Base-by-base conservation (phyloP, 1,284 basidiomycete species). In the Sanghuangporus baumii region DNA sequence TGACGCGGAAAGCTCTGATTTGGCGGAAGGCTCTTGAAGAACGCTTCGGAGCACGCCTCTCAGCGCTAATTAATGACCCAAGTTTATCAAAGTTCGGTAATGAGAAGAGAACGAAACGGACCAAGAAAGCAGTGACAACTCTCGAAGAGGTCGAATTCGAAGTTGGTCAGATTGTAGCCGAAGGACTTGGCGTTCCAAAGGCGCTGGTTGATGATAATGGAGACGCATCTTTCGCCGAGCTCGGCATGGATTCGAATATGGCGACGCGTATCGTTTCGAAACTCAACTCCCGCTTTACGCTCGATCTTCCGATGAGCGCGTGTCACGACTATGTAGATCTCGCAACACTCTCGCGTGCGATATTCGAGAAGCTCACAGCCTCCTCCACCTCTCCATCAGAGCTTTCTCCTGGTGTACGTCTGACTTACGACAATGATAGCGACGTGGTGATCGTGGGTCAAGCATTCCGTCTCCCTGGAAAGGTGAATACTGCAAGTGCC, bases 391-490 rank as follows among this genome's bases (percentile, higher is more conserved):
- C 16, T 65, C 59, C 50, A 62, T 59, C 26, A n/a, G 23, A 2
- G 47, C 41, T 40, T 40, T 46, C 16, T n/a, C n/a, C 31, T 2
- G 16, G 34, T 3, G 18, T 23, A 5, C 12, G 11, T 26, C 18
- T 14, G 11, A 5, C 4, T 23, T 40, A n/a, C 16, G 48, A 74
- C 59, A 72, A 74, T 23, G 52, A 37, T 34, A 12, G 14, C 31
- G 52, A 54, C 14, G 69, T 76, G 9, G 75, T 75, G 52, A 72
- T 76, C 54, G 72, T 76, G 38, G 75, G 75, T 6, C 73, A 75
- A 59, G 71, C 75, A 6, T 62, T 76, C 14, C 70, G 74, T 31
- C 68, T 76, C 34, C 75, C 75, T 3, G 74, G 74, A 7, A 71
- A 70, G 41, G 70, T 76, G 37, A 68, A 73, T 59, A 69, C 65